Evolutionary conservation across 2,329 filamentous ascomycete genomes (phyloP), one percentile per base, ranked within the genome.

Genomic region (Paramyrothecium sp.): DNA sequence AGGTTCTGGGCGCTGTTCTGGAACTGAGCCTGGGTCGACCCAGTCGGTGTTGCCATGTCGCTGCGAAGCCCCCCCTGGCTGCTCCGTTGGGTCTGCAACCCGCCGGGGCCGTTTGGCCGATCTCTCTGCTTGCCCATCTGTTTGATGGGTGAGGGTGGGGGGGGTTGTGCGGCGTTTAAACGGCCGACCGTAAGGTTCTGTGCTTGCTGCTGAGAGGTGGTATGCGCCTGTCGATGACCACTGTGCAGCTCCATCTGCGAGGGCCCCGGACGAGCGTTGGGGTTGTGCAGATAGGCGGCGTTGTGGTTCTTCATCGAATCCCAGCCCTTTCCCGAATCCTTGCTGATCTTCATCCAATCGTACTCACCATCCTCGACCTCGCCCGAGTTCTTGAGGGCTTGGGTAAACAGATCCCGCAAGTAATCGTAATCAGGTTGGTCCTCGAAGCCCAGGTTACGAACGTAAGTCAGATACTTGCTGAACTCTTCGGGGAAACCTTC

Each of bases 381-480:
- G 56, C 93, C 93, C 2, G 90, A 90, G 73, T 92, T 94, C 84
- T 97, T 97, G 62, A 98, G 84, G 20, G 94, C 92, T 76, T 97
- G 91, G 1, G 94, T 97, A 79, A 99, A 97, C 56, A 99, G 87
- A 70, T 97, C 94, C 52, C 95, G 90, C 58, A 98, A 85, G 76
- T 97, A 97, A 74, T 98, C 95, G 78, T 99, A 99, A 77, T 99
- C 95, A 26, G 95, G 95, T 0, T 92, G 97, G 71, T 99, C 95
- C 77, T 99, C 95, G 71, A 99, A 99, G 57, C 95, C 95, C 53
- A 99, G 88, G 76, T 98, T 98, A 64, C 95, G 91, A 57, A 98
- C 95, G 69, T 99, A 98, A 64, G 89, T 96, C 56, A 99, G 81
- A 75, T 99, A 99, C 77, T 97, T 96, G 81, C 90, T 96, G 75